A percentile compares a stretch with the other conserved stretches of the same genome.
Conservation (phyloP, 1,284 basidiomycete species). For the Sanguinoderma infundibulare region DNA sequence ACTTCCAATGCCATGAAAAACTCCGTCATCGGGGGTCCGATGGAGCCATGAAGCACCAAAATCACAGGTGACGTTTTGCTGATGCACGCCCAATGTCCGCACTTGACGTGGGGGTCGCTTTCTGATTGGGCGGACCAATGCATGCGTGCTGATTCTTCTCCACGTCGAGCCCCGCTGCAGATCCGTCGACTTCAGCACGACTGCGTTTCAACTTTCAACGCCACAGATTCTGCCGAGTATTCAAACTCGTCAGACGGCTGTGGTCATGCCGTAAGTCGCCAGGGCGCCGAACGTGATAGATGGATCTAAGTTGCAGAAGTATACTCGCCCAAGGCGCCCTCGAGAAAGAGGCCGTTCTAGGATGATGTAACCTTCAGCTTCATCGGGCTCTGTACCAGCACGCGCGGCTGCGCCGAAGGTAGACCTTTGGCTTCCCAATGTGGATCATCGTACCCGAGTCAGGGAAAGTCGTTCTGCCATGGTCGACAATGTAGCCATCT, state of each 20-base stretch:
- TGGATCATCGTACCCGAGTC: conserved; percentile 25
- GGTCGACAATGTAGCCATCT: conserved; percentile 27
- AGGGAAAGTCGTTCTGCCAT: conserved; percentile 30
- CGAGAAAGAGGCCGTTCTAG: conserved; percentile 29
- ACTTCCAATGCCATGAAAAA: too few species aligned
- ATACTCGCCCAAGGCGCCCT: conserved; percentile 18
- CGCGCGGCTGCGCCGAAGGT: conserved; percentile 20
- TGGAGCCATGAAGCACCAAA: conserved; percentile 17
- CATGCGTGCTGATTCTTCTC: conserved; percentile 16
- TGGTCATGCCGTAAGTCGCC: neutral
- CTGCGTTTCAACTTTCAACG: too few species aligned
- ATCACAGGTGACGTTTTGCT: conserved; percentile 26
- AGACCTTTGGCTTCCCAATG: conserved; percentile 29
- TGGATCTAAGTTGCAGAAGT: conserved; percentile 2
- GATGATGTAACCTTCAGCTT: conserved; percentile 34
- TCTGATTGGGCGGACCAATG: conserved; percentile 19
- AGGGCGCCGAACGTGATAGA: neutral
- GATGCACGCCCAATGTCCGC: conserved; percentile 26
- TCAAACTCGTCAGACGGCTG: neutral
- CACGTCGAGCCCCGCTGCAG: conserved; percentile 27
- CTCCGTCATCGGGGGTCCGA: too few species aligned
- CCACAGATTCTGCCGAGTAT: neutral
- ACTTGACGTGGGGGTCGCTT: conserved; percentile 25
- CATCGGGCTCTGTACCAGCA: conserved; percentile 16
- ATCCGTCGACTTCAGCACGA: neutral